phyloP scores from a whole-genome alignment of 306 rosid species.

The Purshia tridentata region DNA sequence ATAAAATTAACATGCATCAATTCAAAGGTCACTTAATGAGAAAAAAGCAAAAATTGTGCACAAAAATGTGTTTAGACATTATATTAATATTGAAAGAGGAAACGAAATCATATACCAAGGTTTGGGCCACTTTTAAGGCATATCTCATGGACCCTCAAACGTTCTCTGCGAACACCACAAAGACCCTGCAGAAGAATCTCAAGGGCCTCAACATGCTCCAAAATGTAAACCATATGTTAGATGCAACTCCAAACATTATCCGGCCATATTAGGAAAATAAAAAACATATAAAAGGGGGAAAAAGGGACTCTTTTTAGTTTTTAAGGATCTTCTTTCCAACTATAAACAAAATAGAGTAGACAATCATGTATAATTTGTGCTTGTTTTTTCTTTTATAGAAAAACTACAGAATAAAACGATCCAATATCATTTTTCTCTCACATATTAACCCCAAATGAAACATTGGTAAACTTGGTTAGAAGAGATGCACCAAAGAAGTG shows the following conservation, averaged over 20 bases:
- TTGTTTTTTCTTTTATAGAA: background rate
- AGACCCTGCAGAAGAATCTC: constrained; percentile 97
- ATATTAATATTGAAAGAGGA: background rate
- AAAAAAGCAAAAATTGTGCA: background rate
- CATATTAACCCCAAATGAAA: background rate
- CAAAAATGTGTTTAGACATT: background rate
- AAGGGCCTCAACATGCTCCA: constrained; percentile 95
- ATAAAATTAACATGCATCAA: background rate
- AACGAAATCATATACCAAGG: constrained; percentile 50
- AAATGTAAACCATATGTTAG: constrained; percentile 28
- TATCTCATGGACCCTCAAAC: constrained; percentile 79
- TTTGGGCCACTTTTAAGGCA: constrained; percentile 83
- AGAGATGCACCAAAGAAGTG: background rate
- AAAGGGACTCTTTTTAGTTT: background rate
- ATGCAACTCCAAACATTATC: constrained; percentile 2
- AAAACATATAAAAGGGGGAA: background rate
- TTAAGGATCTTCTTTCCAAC: background rate
- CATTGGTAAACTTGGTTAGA: background rate
- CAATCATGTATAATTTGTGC: background rate
- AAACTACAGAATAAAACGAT: background rate
- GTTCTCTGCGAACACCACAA: constrained; percentile 84
- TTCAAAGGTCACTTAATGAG: background rate
- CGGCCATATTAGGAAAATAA: background rate
- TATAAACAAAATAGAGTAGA: background rate
- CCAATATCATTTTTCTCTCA: background rate